Base-by-base conservation (phyloP, 1,139 yeast genomes). In the Sugiyamaella japonica region DNA sequence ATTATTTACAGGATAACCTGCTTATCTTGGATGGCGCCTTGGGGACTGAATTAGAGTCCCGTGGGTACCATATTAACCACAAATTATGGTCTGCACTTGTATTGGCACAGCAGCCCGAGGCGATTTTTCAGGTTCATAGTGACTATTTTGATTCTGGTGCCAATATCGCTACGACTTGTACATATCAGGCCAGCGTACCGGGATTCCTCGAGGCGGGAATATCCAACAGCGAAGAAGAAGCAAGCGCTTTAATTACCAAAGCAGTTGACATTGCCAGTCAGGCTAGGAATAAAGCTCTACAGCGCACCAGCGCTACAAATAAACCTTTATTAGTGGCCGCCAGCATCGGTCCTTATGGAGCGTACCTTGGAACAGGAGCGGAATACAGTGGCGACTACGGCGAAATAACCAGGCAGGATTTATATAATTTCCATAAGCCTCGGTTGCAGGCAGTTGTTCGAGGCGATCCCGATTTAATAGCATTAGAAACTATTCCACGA, bases 311-410 rank as follows among this genome's bases (percentile, higher is more conserved):
- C 15, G 15, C 47, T 36, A 15, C 48, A 20, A 1, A 38, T n/a
- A 60, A 54, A 9, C 65, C 63, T 31, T 63, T 55, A 45, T n/a
- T 40, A 25, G 75, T 84, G 5, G 80, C 80, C 8, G 90, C 85
- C 0, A 80, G 86, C 8, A 66, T 85, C n/a, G 93, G 91, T 0
- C 89, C 93, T 0, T 86, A 81, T 64, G 91, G 90, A 1, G 85
- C 89, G 0, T 81, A 68, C 59, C 66, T 84, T 41, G 82, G 84
- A 25, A 77, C 82, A 59, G 90, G 90, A 0, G 75, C 84, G 1
- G 93, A 86, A 63, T 86, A 83, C 63, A 82, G 84, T 1, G 91
- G 91, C 0, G 73, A 78, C 36, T 86, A 86, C 63, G 71, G 69
- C 13, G 71, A 65, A 7, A 66, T 69, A 0, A 56, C 69, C 1